phyloP scores from a whole-genome alignment of 2,329 filamentous ascomycete genomes.

The Colletotrichum tamarilloi region DNA sequence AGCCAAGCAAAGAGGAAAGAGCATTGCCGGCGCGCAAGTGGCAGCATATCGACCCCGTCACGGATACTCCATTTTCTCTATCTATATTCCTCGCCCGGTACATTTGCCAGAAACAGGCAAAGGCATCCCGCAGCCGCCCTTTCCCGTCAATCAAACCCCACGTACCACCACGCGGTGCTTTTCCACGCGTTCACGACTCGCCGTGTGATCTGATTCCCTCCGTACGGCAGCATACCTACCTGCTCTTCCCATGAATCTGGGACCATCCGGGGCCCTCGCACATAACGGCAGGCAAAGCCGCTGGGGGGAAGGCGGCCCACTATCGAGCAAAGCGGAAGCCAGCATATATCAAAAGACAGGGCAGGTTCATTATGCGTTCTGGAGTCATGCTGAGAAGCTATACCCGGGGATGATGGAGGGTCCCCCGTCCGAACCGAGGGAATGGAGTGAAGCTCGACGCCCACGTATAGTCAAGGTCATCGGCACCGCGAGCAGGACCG shows the following conservation, averaged over 20 bases:
- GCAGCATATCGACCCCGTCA: not conserved
- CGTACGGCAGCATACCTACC: too few relatives aligned
- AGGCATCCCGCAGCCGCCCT: not conserved
- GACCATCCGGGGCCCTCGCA: not conserved
- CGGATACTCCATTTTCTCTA: not conserved
- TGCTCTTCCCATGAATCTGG: not conserved
- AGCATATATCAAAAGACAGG: not conserved
- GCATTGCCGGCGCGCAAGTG: not conserved
- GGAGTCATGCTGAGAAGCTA: constrained; percentile 14
- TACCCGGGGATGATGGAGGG: not conserved
- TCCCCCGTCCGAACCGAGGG: constrained; percentile 2
- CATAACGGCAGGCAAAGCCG: constrained; percentile 9
- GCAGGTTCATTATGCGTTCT: constrained; percentile 5
- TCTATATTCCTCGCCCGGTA: not conserved
- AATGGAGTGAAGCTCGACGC: not conserved
- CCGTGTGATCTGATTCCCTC: not conserved
- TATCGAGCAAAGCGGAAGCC: not conserved
- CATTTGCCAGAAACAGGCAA: not conserved
- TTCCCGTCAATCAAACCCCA: not conserved
- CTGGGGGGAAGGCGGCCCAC: not conserved
- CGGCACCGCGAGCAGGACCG: not conserved
- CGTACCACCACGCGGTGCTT: not conserved
- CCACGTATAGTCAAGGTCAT: not conserved
- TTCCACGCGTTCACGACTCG: constrained; percentile 8
- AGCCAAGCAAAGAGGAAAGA: not conserved